Evolutionary conservation across 495 filamentous ascomycete genomes (phyloP), one percentile per base, ranked within the genome.

Genomic region (Hyaloscypha bicolor): DNA sequence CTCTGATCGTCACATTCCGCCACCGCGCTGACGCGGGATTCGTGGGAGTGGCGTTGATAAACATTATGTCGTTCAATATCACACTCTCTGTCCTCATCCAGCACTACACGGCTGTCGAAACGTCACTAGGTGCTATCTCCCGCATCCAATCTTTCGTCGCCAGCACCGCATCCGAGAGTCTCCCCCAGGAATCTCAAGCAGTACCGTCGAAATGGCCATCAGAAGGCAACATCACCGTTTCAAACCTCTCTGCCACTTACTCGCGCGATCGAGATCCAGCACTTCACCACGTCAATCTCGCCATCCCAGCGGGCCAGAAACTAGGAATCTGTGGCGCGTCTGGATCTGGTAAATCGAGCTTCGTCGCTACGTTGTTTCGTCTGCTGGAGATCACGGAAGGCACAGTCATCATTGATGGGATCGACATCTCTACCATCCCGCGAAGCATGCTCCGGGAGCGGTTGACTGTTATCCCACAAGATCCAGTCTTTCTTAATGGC

Each of bases 21-120:
- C 11, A 68, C 66, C 19, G 70, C 73, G 83, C 73, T 45, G 71
- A 55, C 6, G 21, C 80, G 6, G 84, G 82, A 21, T 83, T 78
- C 61, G 78, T 86, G 11, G 86, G 85, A 56, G 79, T 87, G 9
- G 84, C 86, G 1, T 67, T 89, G 22, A 69, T 85, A 33, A 87
- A 86, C 56, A 66, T 89, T 35, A 82, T 9, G 56, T 35, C 56
- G 8, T 60, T 60, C 32, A 60, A 37, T 9, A 60, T 37, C 30
- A 60, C 56, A 6, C 56, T 60, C 3, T 60, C 56, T 9, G 56
- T 33, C 6, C 14, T 60, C 9, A 60, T 60, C 31, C 22, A 33
- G n/a, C 22, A 60, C 31, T 86, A 78, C 77, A 83, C 83, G 0
- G 65, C 73, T n/a, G 67, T 87, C 9, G 85, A 87, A 62, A 81